Evolutionary conservation across 176 grass and related monocot species (phyloP), one percentile per base, ranked within the genome.

Genomic region (Triticum turgidum): DNA sequence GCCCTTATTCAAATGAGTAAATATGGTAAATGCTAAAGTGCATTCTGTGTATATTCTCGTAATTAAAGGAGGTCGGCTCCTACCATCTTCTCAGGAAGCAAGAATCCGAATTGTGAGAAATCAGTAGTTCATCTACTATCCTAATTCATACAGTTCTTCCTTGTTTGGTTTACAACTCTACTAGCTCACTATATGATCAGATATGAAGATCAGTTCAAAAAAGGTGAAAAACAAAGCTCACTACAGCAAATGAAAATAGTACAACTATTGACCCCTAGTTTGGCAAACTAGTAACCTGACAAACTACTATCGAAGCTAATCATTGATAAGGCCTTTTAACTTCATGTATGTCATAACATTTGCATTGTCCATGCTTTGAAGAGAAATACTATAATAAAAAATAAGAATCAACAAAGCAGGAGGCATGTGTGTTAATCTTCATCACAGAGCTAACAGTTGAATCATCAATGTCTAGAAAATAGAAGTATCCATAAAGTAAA

Each of bases 311-410:
- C 25, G 13, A 82, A 85, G 25, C 15, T 44, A 21, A 64, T 79
- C 4, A 51, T 0, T 77, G 32, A 25, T 44, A 80, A 18, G 11
- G n/a, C 41, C 25, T 52, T 78, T 87, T 71, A 85, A 68, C 25
- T 56, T 68, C 42, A 79, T 78, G 72, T 45, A 51, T 74, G 24
- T 78, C 71, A 17, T 78, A 64, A 30, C 63, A 80, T 42, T 69
- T 12, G 27, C 45, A 77, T 65, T 65, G 3, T 6, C 44, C 22
- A 61, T 75, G 65, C 72, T 67, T 78, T 20, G 73, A 79, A 22
- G 56, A 37, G 22, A 30, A 61, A 35, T 38, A 62, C 35, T 47
- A n/a, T 54, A 75, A 74, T 34, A 20, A 87, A 47, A 25, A 45
- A 22, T 33, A 25, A 33, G 13, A 17, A 39, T 17, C 29, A 65